Evolutionary conservation across 2,329 filamentous ascomycete genomes (phyloP), one percentile per base, ranked within the genome.

Genomic region (Colletotrichum eremochloae): DNA sequence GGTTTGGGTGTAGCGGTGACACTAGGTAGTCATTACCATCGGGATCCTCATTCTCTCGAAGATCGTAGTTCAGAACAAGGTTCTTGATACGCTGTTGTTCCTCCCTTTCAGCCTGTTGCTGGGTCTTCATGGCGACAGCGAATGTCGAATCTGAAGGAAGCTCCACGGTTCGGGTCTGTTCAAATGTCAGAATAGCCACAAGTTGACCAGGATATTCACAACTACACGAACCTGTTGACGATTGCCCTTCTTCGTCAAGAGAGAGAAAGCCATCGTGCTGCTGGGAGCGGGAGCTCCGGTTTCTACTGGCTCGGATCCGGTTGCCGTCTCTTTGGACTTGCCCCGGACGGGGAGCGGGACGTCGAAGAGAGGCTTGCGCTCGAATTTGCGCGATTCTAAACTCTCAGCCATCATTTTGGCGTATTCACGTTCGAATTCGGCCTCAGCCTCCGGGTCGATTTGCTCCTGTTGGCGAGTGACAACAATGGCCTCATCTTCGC

Each of bases 21-120:
- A 77, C 76, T 76, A 81, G 77, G 80, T 79, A 76, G 77, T 82
- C 80, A 85, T 90, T 88, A 97, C 94, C 92, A 85, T 96, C 93
- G 78, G 87, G 84, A 75, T 95, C 92, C 79, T 97, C 94, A 76
- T 86, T 92, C 78, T 97, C 95, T 63, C 94, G 91, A 79, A 97
- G 90, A 83, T 99, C 96, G 80, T 98, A 97, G 82, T 98, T 98
- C 76, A 99, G 86, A 66, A 99, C 96, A 57, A 99, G 87, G 78
- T 94, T 97, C 86, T 99, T 99, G 89, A 99, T 99, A 74, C 96
- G 93, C 81, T 98, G 95, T 81, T 99, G 96, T 81, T 99, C 97
- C 80, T 97, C 96, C 65, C 93, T 92, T 80, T 98, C 96, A 3
- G 95, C 96, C 82, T 97, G 93, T 80, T 98, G 95, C 84, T 98